Evolutionary conservation across 331 rosid species (phyloP), one percentile per base, ranked within the genome.

Genomic region (Saraca asoca): DNA sequence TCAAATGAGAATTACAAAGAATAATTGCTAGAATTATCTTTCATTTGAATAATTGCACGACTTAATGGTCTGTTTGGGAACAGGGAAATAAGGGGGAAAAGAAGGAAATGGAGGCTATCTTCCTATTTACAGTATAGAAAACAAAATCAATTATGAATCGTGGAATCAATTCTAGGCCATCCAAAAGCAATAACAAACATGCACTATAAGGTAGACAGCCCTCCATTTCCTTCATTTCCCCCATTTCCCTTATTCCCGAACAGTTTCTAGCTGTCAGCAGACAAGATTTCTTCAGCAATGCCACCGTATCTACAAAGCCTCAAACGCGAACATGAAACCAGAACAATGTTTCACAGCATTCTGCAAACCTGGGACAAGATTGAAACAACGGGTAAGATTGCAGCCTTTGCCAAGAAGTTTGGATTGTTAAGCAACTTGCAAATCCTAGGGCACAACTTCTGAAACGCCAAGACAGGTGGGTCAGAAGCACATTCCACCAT

Each of bases 401-500:
- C 74, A 29, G 92, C 84, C 62, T 86, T 94, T 0, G 95, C 88
- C 84, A 85, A 70, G 70, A 94, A 90, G 74, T 94, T 88, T 17
- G 96, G 95, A 62, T 74, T 88, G 64, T 76, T 85, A 24, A 94
- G 86, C 68, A 94, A 63, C 79, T 91, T 90, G 73, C 86, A 94
- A 83, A 94, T 90, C 96, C 90, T 90, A 2, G 95, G 96, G 69
- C 97, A 94, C 4, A 94, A 83, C 85, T 86, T 94, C 83, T 90
- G 97, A 54, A 94, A 94, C 24, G 91, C 79, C 0, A 77, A 17
- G 16, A 85, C 79, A 3, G 95, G 95, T 6, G 82, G 83, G 6
- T 77, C 79, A 0, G 66, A 67, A 3, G 95, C 89, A n/a, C 91
- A 71, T 15, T 90, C 97, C 50, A 94, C 95, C 83, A 91, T 82